Base-by-base conservation (phyloP, 768 basidiomycete species). In the Suillus tomentosus region DNA sequence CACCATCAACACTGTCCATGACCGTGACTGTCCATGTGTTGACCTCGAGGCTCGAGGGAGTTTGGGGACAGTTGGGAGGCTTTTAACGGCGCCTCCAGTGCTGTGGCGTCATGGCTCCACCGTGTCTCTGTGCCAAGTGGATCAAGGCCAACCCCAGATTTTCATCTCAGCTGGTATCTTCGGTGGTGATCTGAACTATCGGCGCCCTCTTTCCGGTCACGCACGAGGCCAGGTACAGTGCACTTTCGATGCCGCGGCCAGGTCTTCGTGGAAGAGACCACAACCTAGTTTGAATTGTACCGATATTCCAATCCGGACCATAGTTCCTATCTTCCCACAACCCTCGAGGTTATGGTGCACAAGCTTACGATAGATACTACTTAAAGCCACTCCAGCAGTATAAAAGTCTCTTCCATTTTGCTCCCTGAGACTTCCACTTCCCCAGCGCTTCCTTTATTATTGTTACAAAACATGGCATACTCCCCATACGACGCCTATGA, bases 401-500 rank as follows among this genome's bases (percentile, higher is more conserved):
- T 77, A 76, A 76, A 77, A 74, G 45, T 36, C 27, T 37, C 31
- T 43, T 40, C 7, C 48, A 17, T 59, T 24, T 17, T 50, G 8
- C 2, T 37, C 17, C 3, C 39, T 24, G 31, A 42, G 19, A 37
- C 24, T 67, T 69, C 34, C 64, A 64, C 63, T 42, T 43, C 48
- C 55, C 60, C 60, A 62, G 39, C 36, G 59, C 43, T 54, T 60
- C n/a, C 64, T 63, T 59, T 62, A 43, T 53, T 50, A 64, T 61
- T 61, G 63, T 50, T 64, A 8, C 48, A 27, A 24, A 69, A 71
- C 39, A 82, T 81, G 80, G 76, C 80, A 5, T 81, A 82, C 73
- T 65, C 76, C 24, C 68, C 72, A 45, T 81, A 81, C 75, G 80
- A 81, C 68, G 69, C 76, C 27, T 51, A 51, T 51, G 50, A 51